A percentile compares a stretch with the other conserved stretches of the same genome.
Evolutionary conservation across 2,329 filamentous ascomycete species (phyloP).

Genomic region (Sporothrix sp.): DNA sequence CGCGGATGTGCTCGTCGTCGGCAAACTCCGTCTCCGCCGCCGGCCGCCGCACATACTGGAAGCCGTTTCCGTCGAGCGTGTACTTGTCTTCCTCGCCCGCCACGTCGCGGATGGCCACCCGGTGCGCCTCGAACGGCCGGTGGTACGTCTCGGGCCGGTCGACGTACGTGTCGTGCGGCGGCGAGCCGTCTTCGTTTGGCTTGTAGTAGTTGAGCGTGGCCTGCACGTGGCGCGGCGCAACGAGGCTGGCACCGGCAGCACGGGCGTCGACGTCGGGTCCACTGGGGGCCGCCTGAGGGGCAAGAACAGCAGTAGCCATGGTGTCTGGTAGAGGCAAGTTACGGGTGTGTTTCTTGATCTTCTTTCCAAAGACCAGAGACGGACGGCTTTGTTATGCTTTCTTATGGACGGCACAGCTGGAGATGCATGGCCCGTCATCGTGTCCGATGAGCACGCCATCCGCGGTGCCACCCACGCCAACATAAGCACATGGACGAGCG

Average conservation of each 20-base stretch:
- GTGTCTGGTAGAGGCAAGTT: not conserved
- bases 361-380: not conserved
- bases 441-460: not conserved
- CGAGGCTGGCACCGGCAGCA: too few species aligned
- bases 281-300: not conserved
- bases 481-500: too few species aligned
- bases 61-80: slow-evolving; percentile 33
- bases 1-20: slow-evolving; percentile 50
- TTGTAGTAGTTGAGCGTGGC: slow-evolving; percentile 24
- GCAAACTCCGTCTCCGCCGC: slow-evolving; percentile 26
- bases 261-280: not conserved
- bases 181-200: slow-evolving; percentile 21
- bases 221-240: slow-evolving; percentile 14
- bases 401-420: too few species aligned
- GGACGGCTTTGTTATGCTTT: not conserved
- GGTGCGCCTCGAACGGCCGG: slow-evolving; percentile 31
- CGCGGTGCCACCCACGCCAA: not conserved
- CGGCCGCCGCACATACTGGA: slow-evolving; percentile 28
- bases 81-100: slow-evolving; percentile 31
- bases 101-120: slow-evolving; percentile 32
- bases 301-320: not conserved
- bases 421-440: not conserved
- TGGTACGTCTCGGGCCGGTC: slow-evolving; percentile 20
- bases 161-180: slow-evolving; percentile 19
- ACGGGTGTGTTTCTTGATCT: not conserved